These are phyloP conservation scores for Skeletonema marinoi DNA, from an alignment of 108 stramenopile genomes.

Conservation along the genomic window DNA sequence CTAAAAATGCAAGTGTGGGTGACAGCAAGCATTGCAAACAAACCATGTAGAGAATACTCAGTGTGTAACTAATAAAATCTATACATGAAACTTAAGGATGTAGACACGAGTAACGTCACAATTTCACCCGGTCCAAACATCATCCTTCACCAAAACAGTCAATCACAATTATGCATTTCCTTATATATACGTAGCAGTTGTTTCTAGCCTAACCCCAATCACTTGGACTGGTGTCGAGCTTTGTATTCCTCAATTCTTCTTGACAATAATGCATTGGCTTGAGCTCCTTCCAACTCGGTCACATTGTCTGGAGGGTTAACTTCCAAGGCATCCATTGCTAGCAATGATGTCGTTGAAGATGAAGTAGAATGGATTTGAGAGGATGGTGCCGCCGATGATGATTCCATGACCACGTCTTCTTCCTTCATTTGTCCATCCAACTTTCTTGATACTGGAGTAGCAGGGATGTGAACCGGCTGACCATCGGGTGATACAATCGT, in stretches of 20 bases:
- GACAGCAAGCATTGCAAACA: not conserved
- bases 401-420: constrained; percentile 7
- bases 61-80: not conserved
- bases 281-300: constrained; percentile 26
- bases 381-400: not conserved
- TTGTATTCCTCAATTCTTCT: constrained; percentile 33
- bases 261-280: constrained; percentile 33
- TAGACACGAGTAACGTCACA: not conserved
- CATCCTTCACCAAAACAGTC: not conserved
- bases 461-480: constrained; percentile 1
- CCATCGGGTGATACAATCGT: constrained; percentile 42
- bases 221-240: not conserved
- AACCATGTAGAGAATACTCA: too few relatives aligned
- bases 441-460: constrained; percentile 6
- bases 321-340: constrained; percentile 10
- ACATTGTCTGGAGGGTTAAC: not conserved
- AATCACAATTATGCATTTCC: not conserved
- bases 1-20: not conserved
- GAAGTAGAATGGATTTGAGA: constrained; percentile 9
- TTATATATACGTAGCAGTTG: not conserved
- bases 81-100: not conserved
- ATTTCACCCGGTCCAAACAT: not conserved
- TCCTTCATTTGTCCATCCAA: not conserved
- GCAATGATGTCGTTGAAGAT: constrained; percentile 20
- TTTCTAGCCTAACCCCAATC: not conserved